Conservation (phyloP, 371 early-diverging fungal species). For the Mucor indicus region DNA sequence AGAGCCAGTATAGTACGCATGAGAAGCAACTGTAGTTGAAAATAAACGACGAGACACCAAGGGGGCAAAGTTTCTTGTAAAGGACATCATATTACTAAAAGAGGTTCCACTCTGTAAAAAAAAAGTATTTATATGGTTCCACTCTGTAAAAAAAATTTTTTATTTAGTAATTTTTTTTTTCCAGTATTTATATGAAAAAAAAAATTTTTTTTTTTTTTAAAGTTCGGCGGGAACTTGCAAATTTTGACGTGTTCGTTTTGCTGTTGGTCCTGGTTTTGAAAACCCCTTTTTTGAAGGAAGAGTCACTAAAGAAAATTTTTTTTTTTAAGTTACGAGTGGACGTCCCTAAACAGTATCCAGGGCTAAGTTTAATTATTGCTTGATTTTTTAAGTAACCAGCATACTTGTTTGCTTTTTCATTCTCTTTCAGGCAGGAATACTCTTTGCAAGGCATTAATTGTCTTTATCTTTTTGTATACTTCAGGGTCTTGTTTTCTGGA, state of each 20-base stretch:
- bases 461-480: no score
- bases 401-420: no score
- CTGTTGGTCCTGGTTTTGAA: constrained; percentile 13
- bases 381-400: no score
- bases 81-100: constrained; percentile 42
- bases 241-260: constrained; percentile 9
- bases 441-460: no score
- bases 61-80: constrained; percentile 28
- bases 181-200: constrained; percentile 23
- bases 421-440: no score
- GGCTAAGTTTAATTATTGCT: no score
- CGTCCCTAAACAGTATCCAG: no score
- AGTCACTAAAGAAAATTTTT: constrained; percentile 10
- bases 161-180: constrained; percentile 30
- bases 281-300: constrained; percentile 1
- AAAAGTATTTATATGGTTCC: constrained; percentile 32
- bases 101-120: constrained; percentile 48
- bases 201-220: no score
- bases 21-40: constrained; percentile 26
- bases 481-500: no score
- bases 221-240: no score
- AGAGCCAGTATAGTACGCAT: constrained; percentile 35
- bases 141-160: constrained; percentile 32
- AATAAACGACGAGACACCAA: constrained; percentile 30
- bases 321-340: no score